Evolutionary conservation across 306 rosid species (phyloP), one percentile per base, ranked within the genome.

Genomic region (Cicer cuneatum): DNA sequence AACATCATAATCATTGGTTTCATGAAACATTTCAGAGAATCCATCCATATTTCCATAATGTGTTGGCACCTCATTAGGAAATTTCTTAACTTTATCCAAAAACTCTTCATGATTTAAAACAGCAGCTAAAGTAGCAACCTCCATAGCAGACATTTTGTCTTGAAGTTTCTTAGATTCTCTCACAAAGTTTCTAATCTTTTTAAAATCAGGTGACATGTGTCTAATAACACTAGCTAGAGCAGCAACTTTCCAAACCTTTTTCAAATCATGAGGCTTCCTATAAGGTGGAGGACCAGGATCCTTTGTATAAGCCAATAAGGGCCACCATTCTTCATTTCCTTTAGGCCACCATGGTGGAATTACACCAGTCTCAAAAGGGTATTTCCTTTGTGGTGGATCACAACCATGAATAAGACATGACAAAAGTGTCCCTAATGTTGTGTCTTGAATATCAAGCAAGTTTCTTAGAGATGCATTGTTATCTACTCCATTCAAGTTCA

Each of bases 321-420:
- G 78, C 89, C 87, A 90, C 92, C 92, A 90, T 6, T 76, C 86
- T 65, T 87, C 96, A n/a, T 60, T 47, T 10, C 90, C 92, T 5
- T 69, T 52, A 0, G 92, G 96, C 96, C 96, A 87, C 96, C 96
- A 90, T 0, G 96, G 96, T 10, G 92, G 92, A 1, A 89, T 66
- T 82, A 84, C 80, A 24, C 88, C 92, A 62, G 71, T 80, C 66
- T 87, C 96, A 66, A 90, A 49, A 13, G 92, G 96, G 81, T 72
- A 90, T n/a, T 84, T 86, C 38, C 89, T 77, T 59, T 86, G 92
- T 0, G 92, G 90, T 0, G 90, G 96, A 8, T 87, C 81, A 8
- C 92, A 86, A 35, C 82, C 83, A 68, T 84, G 84, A 92, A 87
- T 84, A 53, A 87, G 77, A 19, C 92, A 83, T 0, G 92, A 90